Conservation (phyloP, 2,329 filamentous ascomycete genomes). For the Leptosphaerulina australis region DNA sequence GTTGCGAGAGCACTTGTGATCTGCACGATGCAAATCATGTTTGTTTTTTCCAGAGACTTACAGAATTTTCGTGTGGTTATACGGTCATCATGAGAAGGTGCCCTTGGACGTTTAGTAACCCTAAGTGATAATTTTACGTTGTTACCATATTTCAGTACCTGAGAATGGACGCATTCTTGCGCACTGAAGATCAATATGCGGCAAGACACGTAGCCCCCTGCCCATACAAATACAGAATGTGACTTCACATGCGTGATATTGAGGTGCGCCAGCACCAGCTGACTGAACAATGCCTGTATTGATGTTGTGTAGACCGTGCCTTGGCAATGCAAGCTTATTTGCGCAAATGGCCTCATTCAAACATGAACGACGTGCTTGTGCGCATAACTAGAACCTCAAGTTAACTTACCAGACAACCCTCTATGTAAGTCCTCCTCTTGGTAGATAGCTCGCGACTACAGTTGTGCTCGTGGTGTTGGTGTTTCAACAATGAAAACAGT, state of each 20-base stretch:
- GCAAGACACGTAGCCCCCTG: not conserved
- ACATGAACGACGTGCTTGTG: not conserved
- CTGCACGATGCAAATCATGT: conserved; percentile 2
- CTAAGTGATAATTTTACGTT: not conserved
- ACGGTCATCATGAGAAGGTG: too few relatives aligned
- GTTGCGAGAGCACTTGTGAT: conserved; percentile 1
- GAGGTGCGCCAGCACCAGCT: not conserved
- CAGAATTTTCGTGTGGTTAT: too few relatives aligned
- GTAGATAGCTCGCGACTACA: not conserved
- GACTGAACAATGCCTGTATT: not conserved
- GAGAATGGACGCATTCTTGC: conserved; percentile 5
- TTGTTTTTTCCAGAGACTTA: not conserved
- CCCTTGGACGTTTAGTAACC: not conserved
- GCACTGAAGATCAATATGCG: not conserved
- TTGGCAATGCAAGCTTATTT: conserved; percentile 10
- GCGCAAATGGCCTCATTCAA: conserved; percentile 18
- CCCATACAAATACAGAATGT: not conserved
- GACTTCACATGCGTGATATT: not conserved
- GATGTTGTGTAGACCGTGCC: not conserved
- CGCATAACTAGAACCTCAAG: not conserved
- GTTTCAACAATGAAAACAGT: too few relatives aligned
- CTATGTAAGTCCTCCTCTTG: not conserved
- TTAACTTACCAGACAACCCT: not conserved
- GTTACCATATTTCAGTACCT: not conserved
- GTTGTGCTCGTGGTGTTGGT: too few relatives aligned